Evolutionary conservation across 306 rosid genomes (phyloP).

Genomic region (Castanea sativa): DNA sequence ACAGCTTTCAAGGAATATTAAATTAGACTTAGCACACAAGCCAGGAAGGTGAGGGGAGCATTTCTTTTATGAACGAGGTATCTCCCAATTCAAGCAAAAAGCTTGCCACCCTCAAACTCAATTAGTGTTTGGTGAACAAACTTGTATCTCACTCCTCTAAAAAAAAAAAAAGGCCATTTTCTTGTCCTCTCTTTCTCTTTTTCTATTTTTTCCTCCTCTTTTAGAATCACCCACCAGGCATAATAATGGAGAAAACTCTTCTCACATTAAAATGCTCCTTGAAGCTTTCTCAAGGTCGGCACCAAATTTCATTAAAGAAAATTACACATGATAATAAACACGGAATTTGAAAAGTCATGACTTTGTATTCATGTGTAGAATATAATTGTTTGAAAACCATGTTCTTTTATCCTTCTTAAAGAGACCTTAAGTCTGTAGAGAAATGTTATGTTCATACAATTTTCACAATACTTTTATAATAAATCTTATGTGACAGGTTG

Average conservation of each 20-base stretch:
- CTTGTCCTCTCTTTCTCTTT: no score
- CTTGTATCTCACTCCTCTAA: slow-evolving; percentile 65
- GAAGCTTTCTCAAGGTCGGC: background rate
- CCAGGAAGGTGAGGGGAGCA: slow-evolving; percentile 55
- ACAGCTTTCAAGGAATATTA: background rate
- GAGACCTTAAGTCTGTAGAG: background rate
- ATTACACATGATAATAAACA: no score
- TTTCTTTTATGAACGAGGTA: slow-evolving; percentile 33
- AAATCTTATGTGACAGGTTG: no score
- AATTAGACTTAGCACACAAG: slow-evolving; percentile 51
- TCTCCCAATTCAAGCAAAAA: slow-evolving; percentile 68
- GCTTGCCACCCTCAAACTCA: slow-evolving; percentile 50
- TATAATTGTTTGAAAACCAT: background rate
- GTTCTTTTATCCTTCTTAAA: background rate
- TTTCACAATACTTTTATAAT: no score
- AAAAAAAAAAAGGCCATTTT: background rate
- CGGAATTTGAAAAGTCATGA: no score
- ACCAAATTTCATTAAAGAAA: background rate
- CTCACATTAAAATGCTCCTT: background rate
- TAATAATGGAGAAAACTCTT: background rate
- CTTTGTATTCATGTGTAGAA: background rate
- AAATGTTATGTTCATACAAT: no score
- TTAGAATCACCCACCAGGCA: background rate
- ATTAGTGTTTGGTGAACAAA: slow-evolving; percentile 53
- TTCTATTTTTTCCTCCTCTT: background rate